Base-by-base conservation (phyloP, 768 basidiomycete genomes). In the Collybiopsis luxurians region DNA sequence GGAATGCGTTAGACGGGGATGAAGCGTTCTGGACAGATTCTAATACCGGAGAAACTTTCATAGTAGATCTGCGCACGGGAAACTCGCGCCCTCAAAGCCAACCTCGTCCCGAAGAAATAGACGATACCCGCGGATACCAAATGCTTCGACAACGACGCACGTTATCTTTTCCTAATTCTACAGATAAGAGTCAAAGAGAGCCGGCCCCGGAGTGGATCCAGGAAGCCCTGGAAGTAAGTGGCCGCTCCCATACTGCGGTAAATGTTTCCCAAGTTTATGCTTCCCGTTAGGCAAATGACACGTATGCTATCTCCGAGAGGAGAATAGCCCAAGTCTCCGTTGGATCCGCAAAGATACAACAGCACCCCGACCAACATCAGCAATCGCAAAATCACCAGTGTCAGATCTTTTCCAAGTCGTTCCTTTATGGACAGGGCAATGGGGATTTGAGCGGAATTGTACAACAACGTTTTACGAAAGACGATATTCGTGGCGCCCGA, bases 41-140 rank as follows among this genome's bases (percentile, higher is more conserved):
- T n/a, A 68, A 62, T 13, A 88, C 85, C 4, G 79, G 82, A 13
- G 73, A 84, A 65, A 70, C 67, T 2, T 87, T 85, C 64, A 56
- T 81, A n/a, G 71, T 92, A 15, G 83, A 94, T 64, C 65, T 68
- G n/a, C 77, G 82, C 51, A 90, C 87, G 10, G 89, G 89, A 10
- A 84, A 90, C 66, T 90, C 87, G 7, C 76, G 77, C 67, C 71
- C 70, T 28, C 71, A 68, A 59, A 59, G 61, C 24, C 59, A 59
- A 34, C 59, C 2, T 7, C 62, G 39, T 57, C 62, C 90, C 7
- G 65, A 72, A 38, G 91, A 91, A 89, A 77, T 91, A 13, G 71
- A 72, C 57, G 71, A 77, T 48, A 86, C 84, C 3, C 69, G 91
- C n/a, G 66, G 77, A 69, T n/a, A 3, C 21, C 31, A 26, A 10